phyloP scores from a whole-genome alignment of 2,329 filamentous ascomycete species.

The Penicillium sp. region DNA sequence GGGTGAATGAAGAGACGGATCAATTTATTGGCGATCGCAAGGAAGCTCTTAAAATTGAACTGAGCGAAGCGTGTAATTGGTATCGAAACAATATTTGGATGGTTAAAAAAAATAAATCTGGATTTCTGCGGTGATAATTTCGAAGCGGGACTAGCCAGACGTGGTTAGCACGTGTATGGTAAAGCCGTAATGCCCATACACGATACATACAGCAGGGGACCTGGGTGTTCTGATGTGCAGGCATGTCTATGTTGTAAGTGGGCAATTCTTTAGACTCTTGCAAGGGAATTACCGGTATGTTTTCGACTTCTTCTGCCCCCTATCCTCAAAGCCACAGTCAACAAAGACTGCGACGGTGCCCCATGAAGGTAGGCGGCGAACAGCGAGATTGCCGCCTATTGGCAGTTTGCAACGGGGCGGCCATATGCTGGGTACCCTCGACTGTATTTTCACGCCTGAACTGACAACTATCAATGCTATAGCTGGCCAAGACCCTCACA shows the following conservation, averaged over 20 bases:
- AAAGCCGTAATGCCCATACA: neutral
- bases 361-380: constrained; percentile 3
- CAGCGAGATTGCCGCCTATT: constrained; percentile 6
- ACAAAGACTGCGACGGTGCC: neutral
- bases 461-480: neutral
- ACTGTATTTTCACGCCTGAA: constrained; percentile 3
- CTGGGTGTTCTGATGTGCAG: neutral
- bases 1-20: no score
- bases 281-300: neutral
- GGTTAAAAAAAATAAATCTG: neutral
- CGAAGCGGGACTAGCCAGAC: neutral
- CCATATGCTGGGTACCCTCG: constrained; percentile 3
- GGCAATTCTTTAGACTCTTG: neutral
- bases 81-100: no score
- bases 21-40: no score
- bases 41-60: no score
- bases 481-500: neutral
- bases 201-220: neutral
- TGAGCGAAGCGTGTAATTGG: no score
- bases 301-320: neutral
- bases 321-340: neutral
- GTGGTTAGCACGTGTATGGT: neutral
- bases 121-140: neutral
- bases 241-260: neutral
- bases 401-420: constrained; percentile 4